Conservation (phyloP, 2,329 filamentous ascomycete genomes). For the Hymenoscyphus fraxineus region DNA sequence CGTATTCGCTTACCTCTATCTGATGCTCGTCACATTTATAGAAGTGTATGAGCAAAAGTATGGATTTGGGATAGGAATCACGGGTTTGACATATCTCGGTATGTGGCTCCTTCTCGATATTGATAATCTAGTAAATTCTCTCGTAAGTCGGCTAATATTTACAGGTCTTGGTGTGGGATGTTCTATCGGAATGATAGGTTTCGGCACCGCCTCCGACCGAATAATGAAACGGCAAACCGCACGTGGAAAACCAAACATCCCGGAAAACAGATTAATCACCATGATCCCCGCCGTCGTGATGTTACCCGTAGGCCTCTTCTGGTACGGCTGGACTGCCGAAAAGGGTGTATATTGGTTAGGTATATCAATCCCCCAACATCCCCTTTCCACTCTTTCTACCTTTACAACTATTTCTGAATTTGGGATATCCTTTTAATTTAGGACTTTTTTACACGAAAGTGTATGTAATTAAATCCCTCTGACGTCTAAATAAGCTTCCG, state of each 20-base stretch:
- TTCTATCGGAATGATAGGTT: background rate
- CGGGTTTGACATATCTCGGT: constrained; percentile 41
- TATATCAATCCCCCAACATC: background rate
- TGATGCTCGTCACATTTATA: constrained; percentile 46
- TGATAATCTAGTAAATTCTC: too few species aligned
- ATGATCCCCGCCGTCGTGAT: background rate
- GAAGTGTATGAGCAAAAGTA: constrained; percentile 45
- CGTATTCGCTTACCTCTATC: constrained; percentile 49
- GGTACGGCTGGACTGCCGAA: constrained; percentile 3
- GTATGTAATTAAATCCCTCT: too few species aligned
- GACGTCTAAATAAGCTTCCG: too few species aligned
- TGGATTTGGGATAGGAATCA: constrained; percentile 37
- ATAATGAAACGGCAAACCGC: background rate
- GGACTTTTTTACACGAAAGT: too few species aligned
- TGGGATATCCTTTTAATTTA: too few species aligned
- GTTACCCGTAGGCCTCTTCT: background rate
- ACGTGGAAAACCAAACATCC: background rate
- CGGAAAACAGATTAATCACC: background rate
- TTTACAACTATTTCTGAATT: too few species aligned
- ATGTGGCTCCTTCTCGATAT: constrained; percentile 24
- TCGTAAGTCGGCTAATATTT: background rate
- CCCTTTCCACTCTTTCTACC: background rate
- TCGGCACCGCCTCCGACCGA: background rate
- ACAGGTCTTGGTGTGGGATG: background rate
- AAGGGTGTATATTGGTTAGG: constrained; percentile 3